Percentiles rank a stretch among this genome's conserved stretches.
These are phyloP conservation scores for Herpomyces periplanetae DNA, from an alignment of 2,329 filamentous ascomycete species.

Conservation along the genomic window DNA sequence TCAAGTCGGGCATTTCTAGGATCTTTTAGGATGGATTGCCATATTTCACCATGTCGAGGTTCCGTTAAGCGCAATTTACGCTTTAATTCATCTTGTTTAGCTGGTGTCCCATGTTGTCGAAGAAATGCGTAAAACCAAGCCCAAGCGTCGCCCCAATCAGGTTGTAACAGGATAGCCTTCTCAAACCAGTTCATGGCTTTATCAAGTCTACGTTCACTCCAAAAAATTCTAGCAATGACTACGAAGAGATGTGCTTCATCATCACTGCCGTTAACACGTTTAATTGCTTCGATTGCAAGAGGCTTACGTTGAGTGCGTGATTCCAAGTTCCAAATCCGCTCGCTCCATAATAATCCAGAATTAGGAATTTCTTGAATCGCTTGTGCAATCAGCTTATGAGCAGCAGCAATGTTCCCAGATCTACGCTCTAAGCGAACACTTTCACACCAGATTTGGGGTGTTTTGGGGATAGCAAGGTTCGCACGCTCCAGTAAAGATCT, in stretches of 20 bases:
- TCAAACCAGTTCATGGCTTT: slow-evolving; percentile 94
- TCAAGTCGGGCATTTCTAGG: slow-evolving; percentile 41
- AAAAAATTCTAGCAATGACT: slow-evolving; percentile 76
- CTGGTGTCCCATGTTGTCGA: slow-evolving; percentile 54
- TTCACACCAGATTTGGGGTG: slow-evolving; percentile 52
- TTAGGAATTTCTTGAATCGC: slow-evolving; percentile 66
- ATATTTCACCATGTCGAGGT: slow-evolving; percentile 64
- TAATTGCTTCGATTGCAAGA: slow-evolving; percentile 64
- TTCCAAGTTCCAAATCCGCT: slow-evolving; percentile 84
- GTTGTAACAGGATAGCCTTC: slow-evolving; percentile 57
- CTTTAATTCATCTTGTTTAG: slow-evolving; percentile 56
- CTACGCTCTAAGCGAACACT: slow-evolving; percentile 71
- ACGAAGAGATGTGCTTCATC: slow-evolving; percentile 63
- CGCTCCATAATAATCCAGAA: slow-evolving; percentile 56
- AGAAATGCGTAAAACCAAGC: slow-evolving; percentile 93
- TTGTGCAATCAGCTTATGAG: slow-evolving; percentile 65
- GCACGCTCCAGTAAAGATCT: slow-evolving; percentile 74
- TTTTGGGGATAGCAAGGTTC: slow-evolving; percentile 50
- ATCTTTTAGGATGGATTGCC: slow-evolving; percentile 54
- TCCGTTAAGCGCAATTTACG: slow-evolving; percentile 43
- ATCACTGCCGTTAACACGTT: slow-evolving; percentile 83
- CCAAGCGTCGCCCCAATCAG: slow-evolving; percentile 68
- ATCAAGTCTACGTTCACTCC: slow-evolving; percentile 61
- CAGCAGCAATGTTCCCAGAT: slow-evolving; percentile 41
- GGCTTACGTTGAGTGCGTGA: slow-evolving; percentile 66